phyloP scores from a whole-genome alignment of 352 stramenopile genomes.

The Globisporangium viniferum region DNA sequence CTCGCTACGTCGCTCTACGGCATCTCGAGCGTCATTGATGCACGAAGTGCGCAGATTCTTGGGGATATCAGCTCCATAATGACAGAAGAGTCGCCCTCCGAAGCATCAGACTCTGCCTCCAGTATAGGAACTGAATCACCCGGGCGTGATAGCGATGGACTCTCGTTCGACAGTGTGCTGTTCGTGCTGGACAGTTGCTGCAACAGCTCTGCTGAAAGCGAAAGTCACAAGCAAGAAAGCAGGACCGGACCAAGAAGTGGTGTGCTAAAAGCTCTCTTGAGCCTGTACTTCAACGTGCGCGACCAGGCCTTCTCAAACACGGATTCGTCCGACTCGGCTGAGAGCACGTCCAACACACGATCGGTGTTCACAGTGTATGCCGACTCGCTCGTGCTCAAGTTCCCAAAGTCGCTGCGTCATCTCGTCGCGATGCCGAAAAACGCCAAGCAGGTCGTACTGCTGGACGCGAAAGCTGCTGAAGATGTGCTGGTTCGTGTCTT shows the following conservation, averaged over 20 bases:
- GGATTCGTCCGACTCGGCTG: background rate
- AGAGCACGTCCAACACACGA: background rate
- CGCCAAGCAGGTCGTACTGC: constrained; percentile 30
- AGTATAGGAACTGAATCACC: background rate
- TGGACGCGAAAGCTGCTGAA: constrained; percentile 37
- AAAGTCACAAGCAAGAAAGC: background rate
- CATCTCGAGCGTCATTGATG: constrained; percentile 35
- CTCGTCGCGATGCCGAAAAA: constrained; percentile 24
- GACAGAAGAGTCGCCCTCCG: background rate
- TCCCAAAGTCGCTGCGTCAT: constrained; percentile 33
- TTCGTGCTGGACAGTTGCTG: constrained; percentile 40
- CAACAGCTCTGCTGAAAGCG: constrained; percentile 10
- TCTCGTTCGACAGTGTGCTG: constrained; percentile 39
- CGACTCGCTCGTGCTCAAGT: constrained; percentile 44
- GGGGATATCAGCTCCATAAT: constrained; percentile 8
- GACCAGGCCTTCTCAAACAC: constrained; percentile 9
- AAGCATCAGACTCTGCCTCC: background rate
- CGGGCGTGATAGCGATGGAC: background rate
- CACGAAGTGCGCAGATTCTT: constrained; percentile 10
- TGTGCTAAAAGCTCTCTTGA: constrained; percentile 33
- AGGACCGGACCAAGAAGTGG: background rate
- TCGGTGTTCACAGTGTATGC: constrained; percentile 45
- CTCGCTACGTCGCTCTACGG: constrained; percentile 27
- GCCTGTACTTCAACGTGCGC: constrained; percentile 34
- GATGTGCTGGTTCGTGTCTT: constrained; percentile 45